Percentiles rank a stretch among this genome's conserved stretches.
phyloP scores from a whole-genome alignment of 2,329 filamentous ascomycete genomes.

The Mycosphaerella arachidis region DNA sequence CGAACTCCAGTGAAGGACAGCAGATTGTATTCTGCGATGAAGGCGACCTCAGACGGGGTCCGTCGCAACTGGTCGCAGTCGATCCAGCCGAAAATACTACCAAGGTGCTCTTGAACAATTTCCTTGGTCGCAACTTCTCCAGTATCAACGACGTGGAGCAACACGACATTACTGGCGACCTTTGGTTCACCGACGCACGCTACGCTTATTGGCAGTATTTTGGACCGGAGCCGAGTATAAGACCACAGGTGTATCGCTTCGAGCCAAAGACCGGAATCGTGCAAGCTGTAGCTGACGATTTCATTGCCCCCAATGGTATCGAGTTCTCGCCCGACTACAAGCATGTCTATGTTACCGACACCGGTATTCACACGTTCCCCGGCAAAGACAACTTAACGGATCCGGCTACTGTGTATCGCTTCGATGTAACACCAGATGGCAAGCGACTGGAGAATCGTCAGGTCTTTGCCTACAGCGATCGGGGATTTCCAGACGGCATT shows the following conservation, averaged over 20 bases:
- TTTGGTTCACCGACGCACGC: constrained; percentile 60
- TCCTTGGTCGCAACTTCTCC: constrained; percentile 58
- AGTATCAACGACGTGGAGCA: constrained; percentile 56
- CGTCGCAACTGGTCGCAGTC: constrained; percentile 27
- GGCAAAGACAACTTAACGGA: constrained; percentile 34
- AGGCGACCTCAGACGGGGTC: constrained; percentile 24
- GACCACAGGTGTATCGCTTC: constrained; percentile 57
- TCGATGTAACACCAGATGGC: constrained; percentile 35
- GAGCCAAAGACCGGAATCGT: constrained; percentile 50
- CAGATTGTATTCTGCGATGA: constrained; percentile 34
- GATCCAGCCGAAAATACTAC: constrained; percentile 26
- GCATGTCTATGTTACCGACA: constrained; percentile 55
- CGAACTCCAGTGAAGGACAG: constrained; percentile 30
- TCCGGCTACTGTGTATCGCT: constrained; percentile 42
- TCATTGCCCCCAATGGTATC: constrained; percentile 54
- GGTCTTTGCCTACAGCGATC: constrained; percentile 54
- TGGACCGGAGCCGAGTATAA: constrained; percentile 48
- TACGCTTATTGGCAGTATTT: constrained; percentile 36
- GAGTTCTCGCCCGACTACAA: constrained; percentile 52
- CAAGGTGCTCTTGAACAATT: constrained; percentile 52
- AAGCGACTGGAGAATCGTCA: constrained; percentile 35
- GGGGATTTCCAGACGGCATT: constrained; percentile 56
- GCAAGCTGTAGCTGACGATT: constrained; percentile 54
- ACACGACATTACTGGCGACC: constrained; percentile 50
- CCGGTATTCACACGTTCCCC: constrained; percentile 37